These are phyloP conservation scores for Citrus inodora DNA, from an alignment of 345 rosid species.

Conservation along the genomic window DNA sequence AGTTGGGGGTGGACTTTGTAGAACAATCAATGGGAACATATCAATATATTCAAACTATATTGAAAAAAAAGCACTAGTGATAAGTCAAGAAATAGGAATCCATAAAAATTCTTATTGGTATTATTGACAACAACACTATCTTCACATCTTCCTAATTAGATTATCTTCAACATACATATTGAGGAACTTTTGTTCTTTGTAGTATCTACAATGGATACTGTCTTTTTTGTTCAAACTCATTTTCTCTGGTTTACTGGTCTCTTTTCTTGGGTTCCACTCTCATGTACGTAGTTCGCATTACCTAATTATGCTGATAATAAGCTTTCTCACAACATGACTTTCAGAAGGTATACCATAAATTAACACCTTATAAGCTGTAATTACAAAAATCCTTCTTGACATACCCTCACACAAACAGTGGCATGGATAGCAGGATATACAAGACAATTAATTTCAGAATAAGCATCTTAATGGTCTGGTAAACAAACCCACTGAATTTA, in stretches of 20 bases:
- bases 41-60: not conserved
- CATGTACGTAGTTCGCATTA: not conserved
- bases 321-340: not conserved
- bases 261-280: not conserved
- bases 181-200: not conserved
- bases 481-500: not conserved
- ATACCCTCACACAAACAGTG: not conserved
- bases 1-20: too few relatives aligned
- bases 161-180: not conserved
- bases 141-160: not conserved
- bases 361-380: not conserved
- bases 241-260: not conserved
- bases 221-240: not conserved
- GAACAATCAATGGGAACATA: not conserved
- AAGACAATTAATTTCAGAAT: conserved; percentile 1
- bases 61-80: not conserved
- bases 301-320: not conserved
- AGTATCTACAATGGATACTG: not conserved
- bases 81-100: not conserved
- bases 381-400: not conserved
- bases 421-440: not conserved
- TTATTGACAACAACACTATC: not conserved
- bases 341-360: not conserved
- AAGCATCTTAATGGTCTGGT: not conserved
- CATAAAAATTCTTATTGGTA: not conserved